Conservation (phyloP, 371 early-diverging fungal species). For the Lichtheimia ornata region DNA sequence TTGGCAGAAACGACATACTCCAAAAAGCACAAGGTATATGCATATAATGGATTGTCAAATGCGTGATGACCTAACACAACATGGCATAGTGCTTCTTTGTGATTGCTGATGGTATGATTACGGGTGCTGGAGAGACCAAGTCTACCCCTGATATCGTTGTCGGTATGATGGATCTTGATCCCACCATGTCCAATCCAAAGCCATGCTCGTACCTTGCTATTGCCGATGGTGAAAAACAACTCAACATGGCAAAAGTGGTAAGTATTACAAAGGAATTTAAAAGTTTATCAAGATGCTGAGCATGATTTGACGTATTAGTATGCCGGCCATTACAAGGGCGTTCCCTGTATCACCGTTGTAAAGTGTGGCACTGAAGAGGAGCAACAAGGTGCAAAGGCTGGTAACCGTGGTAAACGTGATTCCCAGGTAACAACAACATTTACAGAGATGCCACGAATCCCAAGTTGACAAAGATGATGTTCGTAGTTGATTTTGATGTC, state of each 20-base stretch:
- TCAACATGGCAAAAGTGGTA: slow-evolving; percentile 90
- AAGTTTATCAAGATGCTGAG: background rate
- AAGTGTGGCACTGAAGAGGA: slow-evolving; percentile 90
- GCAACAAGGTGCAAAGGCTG: slow-evolving; percentile 66
- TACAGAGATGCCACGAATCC: background rate
- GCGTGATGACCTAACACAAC: slow-evolving; percentile 83
- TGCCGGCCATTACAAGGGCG: slow-evolving; percentile 88
- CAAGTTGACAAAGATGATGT: background rate
- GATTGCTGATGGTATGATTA: slow-evolving; percentile 52
- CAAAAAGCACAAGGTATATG: slow-evolving; percentile 47
- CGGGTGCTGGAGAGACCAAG: slow-evolving; percentile 47
- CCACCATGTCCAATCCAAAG: slow-evolving; percentile 55
- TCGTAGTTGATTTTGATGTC: slow-evolving; percentile 83
- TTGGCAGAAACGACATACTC: slow-evolving; percentile 71
- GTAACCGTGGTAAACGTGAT: slow-evolving; percentile 99
- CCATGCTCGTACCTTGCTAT: slow-evolving; percentile 88
- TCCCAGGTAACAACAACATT: slow-evolving; percentile 73
- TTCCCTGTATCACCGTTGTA: slow-evolving; percentile 87
- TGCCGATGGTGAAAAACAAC: slow-evolving; percentile 87
- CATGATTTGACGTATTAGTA: slow-evolving; percentile 39
- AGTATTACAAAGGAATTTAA: slow-evolving; percentile 10
- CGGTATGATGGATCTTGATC: slow-evolving; percentile 68
- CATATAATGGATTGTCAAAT: slow-evolving; percentile 80
- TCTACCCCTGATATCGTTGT: slow-evolving; percentile 78
- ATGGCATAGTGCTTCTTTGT: slow-evolving; percentile 45